These are phyloP conservation scores for Groenewaldozyma salmanticensis DNA, from an alignment of 805 yeast species.

Conservation along the genomic window DNA sequence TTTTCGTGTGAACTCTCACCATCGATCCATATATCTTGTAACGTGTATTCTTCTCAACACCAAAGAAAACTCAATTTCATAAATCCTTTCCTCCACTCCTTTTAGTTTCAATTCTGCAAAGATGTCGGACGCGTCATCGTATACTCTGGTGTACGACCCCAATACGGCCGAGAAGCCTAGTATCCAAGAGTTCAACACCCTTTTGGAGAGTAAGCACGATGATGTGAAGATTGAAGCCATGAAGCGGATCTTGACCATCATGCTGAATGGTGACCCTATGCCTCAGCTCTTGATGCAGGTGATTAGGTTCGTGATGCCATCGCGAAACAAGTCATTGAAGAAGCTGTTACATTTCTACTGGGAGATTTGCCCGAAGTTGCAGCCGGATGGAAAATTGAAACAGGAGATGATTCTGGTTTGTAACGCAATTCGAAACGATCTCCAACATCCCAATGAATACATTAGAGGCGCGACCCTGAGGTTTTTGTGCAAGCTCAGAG, in stretches of 20 bases:
- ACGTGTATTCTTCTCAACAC: too few relatives aligned
- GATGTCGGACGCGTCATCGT: conserved; percentile 36
- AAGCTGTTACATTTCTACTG: conserved; percentile 90
- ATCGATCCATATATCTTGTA: too few relatives aligned
- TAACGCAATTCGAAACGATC: conserved; percentile 93
- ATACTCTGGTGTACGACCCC: conserved; percentile 21
- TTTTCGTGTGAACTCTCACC: too few relatives aligned
- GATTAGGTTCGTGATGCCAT: conserved; percentile 95
- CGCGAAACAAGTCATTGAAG: conserved; percentile 81
- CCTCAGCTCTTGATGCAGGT: conserved; percentile 93
- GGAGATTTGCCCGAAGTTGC: conserved; percentile 95
- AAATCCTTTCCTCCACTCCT: too few relatives aligned
- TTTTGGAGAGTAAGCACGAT: conserved; percentile 83
- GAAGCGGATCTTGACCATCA: conserved; percentile 75
- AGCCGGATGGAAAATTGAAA: conserved; percentile 79
- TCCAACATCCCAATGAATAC: conserved; percentile 96
- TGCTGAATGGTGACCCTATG: conserved; percentile 88
- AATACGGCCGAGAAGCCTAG: conserved; percentile 31
- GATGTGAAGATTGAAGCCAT: conserved; percentile 81
- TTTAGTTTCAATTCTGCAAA: too few relatives aligned
- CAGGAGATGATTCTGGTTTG: conserved; percentile 98
- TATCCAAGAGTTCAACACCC: conserved; percentile 62
- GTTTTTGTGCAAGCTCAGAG: conserved; percentile 81
- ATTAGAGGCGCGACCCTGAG: conserved; percentile 93
- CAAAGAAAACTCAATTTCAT: too few relatives aligned